phyloP scores from a whole-genome alignment of 2,329 filamentous ascomycete species.

The Lanzia echinophila region DNA sequence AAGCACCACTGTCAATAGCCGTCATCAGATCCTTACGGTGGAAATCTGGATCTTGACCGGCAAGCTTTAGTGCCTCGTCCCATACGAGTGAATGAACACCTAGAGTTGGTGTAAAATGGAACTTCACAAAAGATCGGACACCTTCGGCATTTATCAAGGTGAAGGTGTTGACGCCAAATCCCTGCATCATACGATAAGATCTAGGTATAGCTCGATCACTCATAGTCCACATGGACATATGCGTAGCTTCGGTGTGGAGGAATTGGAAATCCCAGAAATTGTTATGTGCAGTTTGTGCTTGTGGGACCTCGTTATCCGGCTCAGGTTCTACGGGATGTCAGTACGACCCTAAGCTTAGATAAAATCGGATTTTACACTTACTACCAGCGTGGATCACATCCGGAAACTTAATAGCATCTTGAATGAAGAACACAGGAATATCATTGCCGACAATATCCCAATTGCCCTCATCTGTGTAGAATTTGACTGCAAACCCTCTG shows the following conservation, averaged over 20 bases:
- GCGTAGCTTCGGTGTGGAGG: slow-evolving; percentile 63
- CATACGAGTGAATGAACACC: slow-evolving; percentile 66
- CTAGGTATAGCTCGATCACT: slow-evolving; percentile 67
- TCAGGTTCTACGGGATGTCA: slow-evolving; percentile 64
- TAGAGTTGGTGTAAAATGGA: slow-evolving; percentile 68
- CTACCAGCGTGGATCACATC: slow-evolving; percentile 55
- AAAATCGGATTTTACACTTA: too few species aligned
- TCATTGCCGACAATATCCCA: slow-evolving; percentile 72
- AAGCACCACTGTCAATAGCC: slow-evolving; percentile 65
- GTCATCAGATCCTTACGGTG: slow-evolving; percentile 71
- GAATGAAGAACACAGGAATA: slow-evolving; percentile 70
- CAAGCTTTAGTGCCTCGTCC: slow-evolving; percentile 62
- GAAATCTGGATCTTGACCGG: slow-evolving; percentile 71
- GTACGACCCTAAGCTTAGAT: too few species aligned
- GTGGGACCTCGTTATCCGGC: slow-evolving; percentile 63
- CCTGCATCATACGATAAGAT: slow-evolving; percentile 79
- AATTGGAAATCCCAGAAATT: slow-evolving; percentile 76
- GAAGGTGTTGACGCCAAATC: slow-evolving; percentile 77
- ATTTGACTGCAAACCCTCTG: slow-evolving; percentile 70
- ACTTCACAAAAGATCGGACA: slow-evolving; percentile 69
- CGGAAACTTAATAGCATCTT: slow-evolving; percentile 68
- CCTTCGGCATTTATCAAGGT: slow-evolving; percentile 62
- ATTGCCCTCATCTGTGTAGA: slow-evolving; percentile 72
- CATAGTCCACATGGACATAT: slow-evolving; percentile 78
- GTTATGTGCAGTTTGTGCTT: slow-evolving; percentile 65